Conservation (phyloP, 495 filamentous ascomycete genomes). For the Lasiosphaeria hispida region DNA sequence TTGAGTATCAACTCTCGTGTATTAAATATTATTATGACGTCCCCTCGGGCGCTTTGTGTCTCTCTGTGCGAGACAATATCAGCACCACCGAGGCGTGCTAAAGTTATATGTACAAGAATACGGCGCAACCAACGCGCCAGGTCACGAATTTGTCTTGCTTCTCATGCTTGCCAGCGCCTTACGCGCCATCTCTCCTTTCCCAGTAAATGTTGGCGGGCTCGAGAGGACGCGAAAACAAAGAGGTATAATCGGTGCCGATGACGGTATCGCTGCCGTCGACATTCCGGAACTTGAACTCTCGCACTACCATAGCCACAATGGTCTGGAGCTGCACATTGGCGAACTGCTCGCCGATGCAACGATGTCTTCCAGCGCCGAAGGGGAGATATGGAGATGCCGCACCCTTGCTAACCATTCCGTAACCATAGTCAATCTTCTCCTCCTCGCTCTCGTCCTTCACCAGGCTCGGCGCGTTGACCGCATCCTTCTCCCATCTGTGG, state of each 20-base stretch:
- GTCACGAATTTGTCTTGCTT: too few species aligned
- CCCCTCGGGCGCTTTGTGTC: background rate
- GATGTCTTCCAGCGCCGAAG: constrained; percentile 89
- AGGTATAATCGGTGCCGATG: constrained; percentile 81
- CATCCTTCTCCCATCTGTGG: constrained; percentile 72
- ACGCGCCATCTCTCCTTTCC: constrained; percentile 53
- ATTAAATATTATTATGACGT: constrained; percentile 11
- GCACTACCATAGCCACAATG: constrained; percentile 76
- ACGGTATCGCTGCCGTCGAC: constrained; percentile 64
- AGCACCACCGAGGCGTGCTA: background rate
- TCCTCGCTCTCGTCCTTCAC: constrained; percentile 58
- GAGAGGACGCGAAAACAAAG: constrained; percentile 60
- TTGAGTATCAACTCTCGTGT: background rate
- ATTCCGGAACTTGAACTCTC: constrained; percentile 72
- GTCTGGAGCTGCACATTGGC: constrained; percentile 88
- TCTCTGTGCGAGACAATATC: background rate
- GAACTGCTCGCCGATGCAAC: constrained; percentile 97
- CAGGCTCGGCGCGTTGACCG: constrained; percentile 43
- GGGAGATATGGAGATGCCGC: constrained; percentile 84
- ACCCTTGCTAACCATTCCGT: constrained; percentile 88
- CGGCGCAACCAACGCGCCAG: too few species aligned
- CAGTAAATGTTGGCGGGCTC: constrained; percentile 64
- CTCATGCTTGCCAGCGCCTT: background rate
- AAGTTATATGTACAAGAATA: too few species aligned
- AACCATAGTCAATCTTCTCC: constrained; percentile 86